phyloP scores from a whole-genome alignment of 306 rosid genomes.

The Canavalia gladiata region DNA sequence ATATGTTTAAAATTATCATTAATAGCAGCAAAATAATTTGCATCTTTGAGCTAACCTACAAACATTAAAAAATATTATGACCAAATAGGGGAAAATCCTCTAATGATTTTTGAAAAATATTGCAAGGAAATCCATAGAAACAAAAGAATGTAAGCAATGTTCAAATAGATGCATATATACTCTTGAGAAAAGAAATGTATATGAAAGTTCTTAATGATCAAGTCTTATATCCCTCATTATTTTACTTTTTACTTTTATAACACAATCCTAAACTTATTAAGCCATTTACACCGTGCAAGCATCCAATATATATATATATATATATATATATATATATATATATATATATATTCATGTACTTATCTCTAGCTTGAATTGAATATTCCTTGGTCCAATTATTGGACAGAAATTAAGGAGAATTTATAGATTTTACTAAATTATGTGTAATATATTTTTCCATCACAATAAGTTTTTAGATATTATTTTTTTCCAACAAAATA shows the following conservation, averaged over 20 bases:
- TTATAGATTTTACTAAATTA: slow-evolving; percentile 7
- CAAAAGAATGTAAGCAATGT: not conserved
- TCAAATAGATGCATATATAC: slow-evolving; percentile 27
- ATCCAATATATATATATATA: slow-evolving; percentile 2
- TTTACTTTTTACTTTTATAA: slow-evolving; percentile 17
- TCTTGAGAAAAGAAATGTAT: slow-evolving; percentile 26
- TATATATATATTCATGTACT: not conserved
- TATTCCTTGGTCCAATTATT: not conserved
- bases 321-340: not conserved
- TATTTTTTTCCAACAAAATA: not conserved
- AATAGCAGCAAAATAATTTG: slow-evolving; percentile 96
- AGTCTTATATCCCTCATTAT: slow-evolving; percentile 4
- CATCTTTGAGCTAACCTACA: slow-evolving; percentile 97
- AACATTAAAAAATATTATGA: slow-evolving; percentile 40
- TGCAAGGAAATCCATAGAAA: slow-evolving; percentile 30
- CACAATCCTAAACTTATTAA: slow-evolving; percentile 31
- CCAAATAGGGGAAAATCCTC: slow-evolving; percentile 39
- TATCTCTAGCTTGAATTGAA: slow-evolving; percentile 17
- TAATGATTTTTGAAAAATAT: slow-evolving; percentile 24
- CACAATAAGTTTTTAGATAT: slow-evolving; percentile 13
- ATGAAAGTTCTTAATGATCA: slow-evolving; percentile 28
- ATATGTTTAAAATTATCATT: slow-evolving; percentile 69
- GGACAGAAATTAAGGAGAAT: slow-evolving; percentile 7
- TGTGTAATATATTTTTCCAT: slow-evolving; percentile 24
- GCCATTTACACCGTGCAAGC: not conserved